Evolutionary conservation across 2,329 filamentous ascomycete species (phyloP), one percentile per base, ranked within the genome.

Genomic region (Microsporum canis): DNA sequence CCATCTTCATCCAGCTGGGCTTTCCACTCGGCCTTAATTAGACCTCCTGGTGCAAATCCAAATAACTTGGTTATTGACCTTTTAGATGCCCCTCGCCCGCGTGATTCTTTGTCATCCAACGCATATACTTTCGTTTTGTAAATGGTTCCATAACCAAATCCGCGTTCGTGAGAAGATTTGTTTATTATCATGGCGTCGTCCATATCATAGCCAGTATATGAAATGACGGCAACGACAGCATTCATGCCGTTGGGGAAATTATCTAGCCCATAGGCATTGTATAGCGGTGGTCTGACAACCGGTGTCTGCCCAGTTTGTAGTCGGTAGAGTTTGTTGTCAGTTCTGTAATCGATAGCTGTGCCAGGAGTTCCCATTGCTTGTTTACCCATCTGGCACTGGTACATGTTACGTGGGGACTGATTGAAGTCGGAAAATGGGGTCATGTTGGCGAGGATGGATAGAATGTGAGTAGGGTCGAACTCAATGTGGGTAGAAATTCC

Each of bases 171-270:
- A 2, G 92, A 86, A 23, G 91, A 96, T 74, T 97, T 97, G 80
- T 97, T 97, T 72, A 99, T 81, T 71, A 99, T 97, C 92, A 97
- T 97, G 72, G 94, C 94, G 77, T 99, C 94, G 80, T 99, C 94
- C 94, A 99, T 99, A 81, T 99, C 94, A 77, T 97, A 99, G 58
- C 92, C 94, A 1, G 92, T 97, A 75, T 99, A 99, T 0, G 92
- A 96, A 65, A 99, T 96, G 73, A 99, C 95, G 62, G 94, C 94
- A 62, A 99, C 94, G 43, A 97, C 86, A 6, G 91, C 90, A 70
- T 99, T 99, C 70, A 85, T 91, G 33, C 94, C 94, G 72, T 97
- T 96, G 60, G 94, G 94, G 74, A 96, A 99, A 75, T 97, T 97
- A 77, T 99, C 94, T 63, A 97, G 86, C 23, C 92, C 94, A 71